Evolutionary conservation across 2,329 filamentous ascomycete genomes (phyloP), one percentile per base, ranked within the genome.

Genomic region (Penicillium verrucosum): DNA sequence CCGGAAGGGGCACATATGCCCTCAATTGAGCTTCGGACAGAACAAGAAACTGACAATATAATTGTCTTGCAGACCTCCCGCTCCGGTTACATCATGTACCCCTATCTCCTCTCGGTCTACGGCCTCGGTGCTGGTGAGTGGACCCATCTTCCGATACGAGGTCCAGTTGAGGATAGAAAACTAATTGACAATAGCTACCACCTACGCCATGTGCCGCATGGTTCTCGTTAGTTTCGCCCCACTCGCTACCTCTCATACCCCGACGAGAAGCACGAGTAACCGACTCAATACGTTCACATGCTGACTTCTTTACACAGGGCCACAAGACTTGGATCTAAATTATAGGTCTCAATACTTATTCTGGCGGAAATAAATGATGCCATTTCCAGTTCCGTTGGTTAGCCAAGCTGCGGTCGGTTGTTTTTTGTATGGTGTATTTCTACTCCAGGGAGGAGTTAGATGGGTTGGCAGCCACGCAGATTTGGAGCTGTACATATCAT

Each of bases 311-410:
- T 61, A 69, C 61, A 69, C 47, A 79, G 82, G 85, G 85, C 70
- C 80, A 87, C 78, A 88, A 87, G 82, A 86, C 85, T 58, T 85
- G 83, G 54, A 29, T 29, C 54, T 56, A 56, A 52, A 34, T 23
- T 1, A 36, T 46, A 30, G 84, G 84, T 70, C 80, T 86, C 77
- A 86, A 86, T 82, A 86, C 84, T 56, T 85, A 82, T 81, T 83
- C 73, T 64, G 69, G 68, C 60, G 70, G 73, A 60, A 68, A 42
- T 75, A 73, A 59, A 65, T 46, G 46, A 54, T 38, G 58, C 53
- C 55, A 54, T 41, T 43, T 25, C 55, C 6, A 32, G 41, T 46
- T 60, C 36, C 25, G 25, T 34, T 54, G 51, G 40, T 54, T 44
- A 18, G 50, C 53, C 48, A 51, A 36, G 38, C 43, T 60, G 61